phyloP scores from a whole-genome alignment of 148 eudicot genomes.

The Nepenthes gracilis region DNA sequence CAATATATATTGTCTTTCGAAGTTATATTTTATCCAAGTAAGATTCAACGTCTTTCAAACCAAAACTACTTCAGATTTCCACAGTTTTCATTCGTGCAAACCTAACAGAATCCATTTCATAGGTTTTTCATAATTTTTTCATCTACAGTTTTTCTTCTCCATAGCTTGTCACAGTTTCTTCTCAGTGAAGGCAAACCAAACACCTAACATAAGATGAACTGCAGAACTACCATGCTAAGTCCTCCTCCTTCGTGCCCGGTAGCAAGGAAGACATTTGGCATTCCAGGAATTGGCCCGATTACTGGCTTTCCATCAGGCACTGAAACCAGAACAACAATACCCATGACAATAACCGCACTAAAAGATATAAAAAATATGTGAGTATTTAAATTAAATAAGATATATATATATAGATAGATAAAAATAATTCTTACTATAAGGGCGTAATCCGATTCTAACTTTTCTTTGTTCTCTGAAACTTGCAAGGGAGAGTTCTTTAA shows the following conservation, averaged over 20 bases:
- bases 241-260: constrained; percentile 99
- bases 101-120: too few relatives aligned
- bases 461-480: constrained; percentile 33
- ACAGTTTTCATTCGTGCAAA: too few relatives aligned
- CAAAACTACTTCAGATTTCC: too few relatives aligned
- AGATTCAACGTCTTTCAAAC: too few relatives aligned
- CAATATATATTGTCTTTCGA: too few relatives aligned
- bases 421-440: constrained; percentile 59
- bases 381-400: not conserved
- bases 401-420: not conserved
- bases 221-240: constrained; percentile 51
- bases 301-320: constrained; percentile 95
- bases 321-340: constrained; percentile 14
- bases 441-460: constrained; percentile 82
- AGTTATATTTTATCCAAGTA: too few relatives aligned
- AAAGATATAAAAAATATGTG: not conserved
- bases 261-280: constrained; percentile 62
- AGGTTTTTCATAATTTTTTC: too few relatives aligned
- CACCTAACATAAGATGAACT: too few relatives aligned
- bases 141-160: too few relatives aligned
- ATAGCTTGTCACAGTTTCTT: too few relatives aligned
- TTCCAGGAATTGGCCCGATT: constrained; percentile 66
- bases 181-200: too few relatives aligned
- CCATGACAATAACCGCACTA: not conserved
- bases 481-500: constrained; percentile 38